phyloP scores from a whole-genome alignment of 2,329 filamentous ascomycete genomes.

The Calonectria naviculata region DNA sequence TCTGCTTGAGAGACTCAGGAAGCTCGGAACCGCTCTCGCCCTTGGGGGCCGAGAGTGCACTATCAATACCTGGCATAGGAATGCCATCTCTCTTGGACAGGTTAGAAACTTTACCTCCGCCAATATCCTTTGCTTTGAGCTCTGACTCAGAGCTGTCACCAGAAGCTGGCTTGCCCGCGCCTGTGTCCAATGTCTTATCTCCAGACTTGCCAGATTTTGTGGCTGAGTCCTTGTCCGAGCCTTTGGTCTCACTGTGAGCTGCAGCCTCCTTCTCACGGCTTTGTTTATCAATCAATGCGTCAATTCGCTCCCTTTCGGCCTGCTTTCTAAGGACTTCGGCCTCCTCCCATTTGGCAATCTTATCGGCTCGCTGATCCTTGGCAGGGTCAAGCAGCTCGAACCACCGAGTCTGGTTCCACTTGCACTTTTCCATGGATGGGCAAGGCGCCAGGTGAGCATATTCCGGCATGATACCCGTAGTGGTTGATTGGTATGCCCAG shows the following conservation, averaged over 20 bases:
- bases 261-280: neutral
- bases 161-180: neutral
- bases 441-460: slow-evolving; percentile 58
- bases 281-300: neutral
- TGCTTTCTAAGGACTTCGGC: slow-evolving; percentile 49
- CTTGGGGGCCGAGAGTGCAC: slow-evolving; percentile 29
- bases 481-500: slow-evolving; percentile 73
- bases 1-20: slow-evolving; percentile 46
- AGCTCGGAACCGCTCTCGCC: slow-evolving; percentile 43
- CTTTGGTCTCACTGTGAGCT: neutral
- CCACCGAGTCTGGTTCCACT: slow-evolving; percentile 64
- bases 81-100: slow-evolving; percentile 35
- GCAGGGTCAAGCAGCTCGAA: slow-evolving; percentile 60
- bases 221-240: neutral
- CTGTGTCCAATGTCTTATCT: neutral
- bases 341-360: slow-evolving; percentile 58
- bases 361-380: slow-evolving; percentile 52
- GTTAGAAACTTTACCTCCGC: slow-evolving; percentile 15
- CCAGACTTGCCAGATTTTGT: neutral
- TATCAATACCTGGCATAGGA: slow-evolving; percentile 37
- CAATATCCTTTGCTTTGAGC: slow-evolving; percentile 9
- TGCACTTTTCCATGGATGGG: slow-evolving; percentile 56
- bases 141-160: neutral
- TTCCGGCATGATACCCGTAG: slow-evolving; percentile 75
- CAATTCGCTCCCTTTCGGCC: slow-evolving; percentile 19